Evolutionary conservation across 2,329 filamentous ascomycete genomes (phyloP).

Genomic region (Orbilia ellipsospora): DNA sequence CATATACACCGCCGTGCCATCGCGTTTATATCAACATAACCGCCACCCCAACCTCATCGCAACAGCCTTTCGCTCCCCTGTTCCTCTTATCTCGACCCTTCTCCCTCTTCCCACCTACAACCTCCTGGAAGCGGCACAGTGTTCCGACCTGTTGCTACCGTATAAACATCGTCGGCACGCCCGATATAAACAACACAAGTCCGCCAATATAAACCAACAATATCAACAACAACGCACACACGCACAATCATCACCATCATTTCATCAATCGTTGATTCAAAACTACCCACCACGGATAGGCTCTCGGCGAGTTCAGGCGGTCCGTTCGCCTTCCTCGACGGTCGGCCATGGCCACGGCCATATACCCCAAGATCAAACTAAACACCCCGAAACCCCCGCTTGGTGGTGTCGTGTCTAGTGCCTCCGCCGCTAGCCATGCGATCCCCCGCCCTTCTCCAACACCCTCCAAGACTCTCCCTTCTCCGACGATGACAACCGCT

Average conservation of each 20-base stretch:
- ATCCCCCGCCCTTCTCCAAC: constrained; percentile 55
- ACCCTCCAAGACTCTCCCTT: constrained; percentile 52
- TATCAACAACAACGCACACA: constrained; percentile 4
- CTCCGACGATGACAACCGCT: constrained; percentile 46
- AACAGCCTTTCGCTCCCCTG: constrained; percentile 20
- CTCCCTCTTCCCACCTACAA: constrained; percentile 7
- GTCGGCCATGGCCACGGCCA: constrained; percentile 55
- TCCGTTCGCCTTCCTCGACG: constrained; percentile 49
- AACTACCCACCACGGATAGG: constrained; percentile 49
- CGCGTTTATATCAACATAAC: constrained; percentile 34
- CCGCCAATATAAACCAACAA: constrained; percentile 26
- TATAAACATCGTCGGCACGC: constrained; percentile 15
- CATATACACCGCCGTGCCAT: constrained; percentile 35
- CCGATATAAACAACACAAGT: constrained; percentile 47
- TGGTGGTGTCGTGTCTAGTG: constrained; percentile 43
- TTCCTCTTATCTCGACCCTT: background rate
- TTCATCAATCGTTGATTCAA: constrained; percentile 9
- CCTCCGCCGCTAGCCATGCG: constrained; percentile 47
- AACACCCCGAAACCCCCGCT: constrained; percentile 51
- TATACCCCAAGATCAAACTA: constrained; percentile 54
- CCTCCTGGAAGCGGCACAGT: constrained; percentile 6
- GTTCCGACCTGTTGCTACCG: constrained; percentile 8
- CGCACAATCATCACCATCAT: background rate
- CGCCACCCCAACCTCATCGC: constrained; percentile 41
- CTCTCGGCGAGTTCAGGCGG: constrained; percentile 43